These are phyloP conservation scores for Fusarium multiceps DNA, from an alignment of 2,329 filamentous ascomycete genomes.

Conservation along the genomic window DNA sequence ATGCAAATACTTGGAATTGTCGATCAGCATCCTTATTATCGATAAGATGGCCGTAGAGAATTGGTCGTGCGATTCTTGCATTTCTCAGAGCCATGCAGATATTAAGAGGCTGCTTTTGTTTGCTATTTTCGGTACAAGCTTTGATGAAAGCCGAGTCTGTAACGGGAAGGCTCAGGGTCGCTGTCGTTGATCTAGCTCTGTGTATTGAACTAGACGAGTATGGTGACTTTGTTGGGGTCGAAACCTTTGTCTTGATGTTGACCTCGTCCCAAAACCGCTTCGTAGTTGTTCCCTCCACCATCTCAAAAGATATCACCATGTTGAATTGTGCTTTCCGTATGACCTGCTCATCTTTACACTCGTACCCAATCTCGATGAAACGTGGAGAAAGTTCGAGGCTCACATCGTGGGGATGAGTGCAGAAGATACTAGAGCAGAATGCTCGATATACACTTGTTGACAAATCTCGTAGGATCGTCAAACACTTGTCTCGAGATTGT, in stretches of 20 bases:
- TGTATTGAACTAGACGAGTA: neutral
- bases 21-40: neutral
- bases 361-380: neutral
- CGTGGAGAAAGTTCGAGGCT: neutral
- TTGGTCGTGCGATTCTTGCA: neutral
- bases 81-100: slow-evolving; percentile 10
- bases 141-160: slow-evolving; percentile 5
- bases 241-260: neutral
- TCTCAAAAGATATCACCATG: slow-evolving; percentile 16
- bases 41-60: slow-evolving; percentile 16
- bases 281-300: neutral
- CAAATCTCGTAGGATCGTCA: slow-evolving; percentile 14
- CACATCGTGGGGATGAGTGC: slow-evolving; percentile 1
- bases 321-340: slow-evolving; percentile 1
- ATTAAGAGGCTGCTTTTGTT: neutral
- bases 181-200: neutral
- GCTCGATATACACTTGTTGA: slow-evolving; percentile 25
- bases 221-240: accelerated
- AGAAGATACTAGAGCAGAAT: slow-evolving; percentile 19
- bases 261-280: slow-evolving; percentile 22
- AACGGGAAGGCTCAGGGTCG: neutral
- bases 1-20: slow-evolving; percentile 3
- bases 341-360: neutral
- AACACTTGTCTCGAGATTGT: slow-evolving; percentile 13
- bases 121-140: accelerated